Conservation (phyloP, 1,284 basidiomycete species). For the Paramarasmius palmivorus region DNA sequence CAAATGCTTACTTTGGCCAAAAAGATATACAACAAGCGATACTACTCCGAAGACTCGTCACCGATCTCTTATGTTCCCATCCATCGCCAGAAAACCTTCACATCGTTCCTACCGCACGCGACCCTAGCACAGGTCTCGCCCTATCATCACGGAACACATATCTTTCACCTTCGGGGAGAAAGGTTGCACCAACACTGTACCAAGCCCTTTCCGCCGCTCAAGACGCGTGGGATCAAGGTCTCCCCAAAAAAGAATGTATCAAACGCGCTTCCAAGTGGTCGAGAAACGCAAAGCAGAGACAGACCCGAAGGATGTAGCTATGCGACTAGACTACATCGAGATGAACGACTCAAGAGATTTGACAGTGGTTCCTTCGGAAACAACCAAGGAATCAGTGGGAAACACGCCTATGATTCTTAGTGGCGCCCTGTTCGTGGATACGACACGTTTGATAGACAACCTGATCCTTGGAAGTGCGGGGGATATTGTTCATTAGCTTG, state of each 20-base stretch:
- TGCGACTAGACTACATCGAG: constrained; percentile 85
- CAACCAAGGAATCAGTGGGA: constrained; percentile 21
- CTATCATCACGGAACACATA: constrained; percentile 93
- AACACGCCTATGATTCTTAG: constrained; percentile 70
- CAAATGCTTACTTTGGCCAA: constrained; percentile 93
- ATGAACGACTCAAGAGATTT: constrained; percentile 85
- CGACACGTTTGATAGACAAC: constrained; percentile 93
- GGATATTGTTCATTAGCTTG: constrained; percentile 24
- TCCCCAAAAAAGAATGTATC: constrained; percentile 57
- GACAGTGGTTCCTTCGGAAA: constrained; percentile 47
- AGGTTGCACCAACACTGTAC: constrained; percentile 72
- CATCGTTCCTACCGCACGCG: constrained; percentile 84
- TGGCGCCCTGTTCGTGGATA: constrained; percentile 87
- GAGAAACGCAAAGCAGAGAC: neutral
- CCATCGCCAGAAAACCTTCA: constrained; percentile 71
- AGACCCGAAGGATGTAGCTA: constrained; percentile 45
- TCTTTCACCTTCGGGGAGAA: constrained; percentile 65
- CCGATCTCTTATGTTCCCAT: constrained; percentile 80
- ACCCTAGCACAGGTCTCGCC: constrained; percentile 67
- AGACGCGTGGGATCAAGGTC: constrained; percentile 50
- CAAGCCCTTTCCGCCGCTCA: constrained; percentile 65
- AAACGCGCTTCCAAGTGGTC: constrained; percentile 11
- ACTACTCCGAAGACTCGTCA: constrained; percentile 80
- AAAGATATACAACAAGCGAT: constrained; percentile 98
- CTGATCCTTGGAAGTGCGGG: constrained; percentile 65